Evolutionary conservation across 768 basidiomycete species (phyloP).

Genomic region (Strobilomyces dryophilus): DNA sequence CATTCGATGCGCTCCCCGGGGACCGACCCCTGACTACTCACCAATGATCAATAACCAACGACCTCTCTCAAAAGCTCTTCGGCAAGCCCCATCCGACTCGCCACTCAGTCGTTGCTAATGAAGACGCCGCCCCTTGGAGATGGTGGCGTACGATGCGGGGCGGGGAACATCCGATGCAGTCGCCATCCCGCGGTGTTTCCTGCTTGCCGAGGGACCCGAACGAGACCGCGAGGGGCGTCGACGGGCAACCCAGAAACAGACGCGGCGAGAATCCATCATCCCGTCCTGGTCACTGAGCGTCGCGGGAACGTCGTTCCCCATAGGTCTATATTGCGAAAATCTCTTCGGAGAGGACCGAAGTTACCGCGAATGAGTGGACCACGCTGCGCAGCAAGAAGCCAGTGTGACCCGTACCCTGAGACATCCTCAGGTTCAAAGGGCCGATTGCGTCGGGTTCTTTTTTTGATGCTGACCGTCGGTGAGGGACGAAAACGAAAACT

Average conservation of each 20-base stretch:
- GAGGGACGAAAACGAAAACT: neutral
- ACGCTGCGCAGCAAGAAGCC: neutral
- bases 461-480: neutral
- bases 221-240: neutral
- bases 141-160: neutral
- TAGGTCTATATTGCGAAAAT: neutral
- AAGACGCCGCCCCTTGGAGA: neutral
- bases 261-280: neutral
- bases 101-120: neutral
- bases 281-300: neutral
- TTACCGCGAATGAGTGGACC: neutral
- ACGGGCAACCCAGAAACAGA: neutral
- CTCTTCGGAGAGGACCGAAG: neutral
- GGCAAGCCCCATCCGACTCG: neutral
- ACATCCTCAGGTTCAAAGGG: neutral
- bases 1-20: too few species aligned
- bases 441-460: neutral
- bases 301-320: neutral
- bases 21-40: neutral
- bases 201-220: neutral
- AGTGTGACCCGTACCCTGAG: neutral
- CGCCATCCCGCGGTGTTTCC: conserved; percentile 5
- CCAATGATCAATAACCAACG: too few species aligned
- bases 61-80: neutral
- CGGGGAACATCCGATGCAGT: conserved; percentile 4